phyloP scores from a whole-genome alignment of 192 early-diverging fungal species.

The Coemansia sp. region DNA sequence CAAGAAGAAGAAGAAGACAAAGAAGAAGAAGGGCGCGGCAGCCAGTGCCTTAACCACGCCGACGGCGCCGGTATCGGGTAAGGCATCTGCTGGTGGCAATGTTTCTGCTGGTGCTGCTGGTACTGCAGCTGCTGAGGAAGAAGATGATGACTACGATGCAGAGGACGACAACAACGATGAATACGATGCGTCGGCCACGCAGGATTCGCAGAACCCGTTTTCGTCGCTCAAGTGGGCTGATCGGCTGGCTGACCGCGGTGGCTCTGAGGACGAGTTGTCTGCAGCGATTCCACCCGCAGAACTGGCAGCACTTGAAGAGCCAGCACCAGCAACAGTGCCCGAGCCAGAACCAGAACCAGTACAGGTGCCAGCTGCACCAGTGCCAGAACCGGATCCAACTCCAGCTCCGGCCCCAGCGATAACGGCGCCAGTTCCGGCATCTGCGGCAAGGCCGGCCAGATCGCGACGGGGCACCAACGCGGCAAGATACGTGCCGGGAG shows the following conservation, averaged over 20 bases:
- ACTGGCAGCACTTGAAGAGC: background rate
- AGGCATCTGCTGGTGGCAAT: background rate
- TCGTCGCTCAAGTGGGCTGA: constrained; percentile 35
- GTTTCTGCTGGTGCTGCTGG: constrained; percentile 17
- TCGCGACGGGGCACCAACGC: constrained; percentile 46
- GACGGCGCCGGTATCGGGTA: background rate
- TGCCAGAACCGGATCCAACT: background rate
- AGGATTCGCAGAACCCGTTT: constrained; percentile 46
- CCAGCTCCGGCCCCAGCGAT: background rate
- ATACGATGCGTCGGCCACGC: background rate
- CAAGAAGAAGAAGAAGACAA: constrained; percentile 52
- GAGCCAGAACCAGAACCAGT: background rate
- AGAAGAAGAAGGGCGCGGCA: constrained; percentile 29
- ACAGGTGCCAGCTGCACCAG: background rate
- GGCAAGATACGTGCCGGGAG: constrained; percentile 50
- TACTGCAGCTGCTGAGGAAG: constrained; percentile 10
- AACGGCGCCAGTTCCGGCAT: background rate
- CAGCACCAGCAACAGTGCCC: constrained; percentile 8
- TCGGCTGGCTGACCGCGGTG: background rate
- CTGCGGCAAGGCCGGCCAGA: constrained; percentile 12
- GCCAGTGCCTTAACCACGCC: constrained; percentile 8
- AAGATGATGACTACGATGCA: constrained; percentile 21
- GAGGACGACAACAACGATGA: constrained; percentile 16
- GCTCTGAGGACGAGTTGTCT: background rate
- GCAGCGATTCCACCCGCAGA: constrained; percentile 1